Conservation (phyloP, 306 rosid genomes). For the Acacia confusa region DNA sequence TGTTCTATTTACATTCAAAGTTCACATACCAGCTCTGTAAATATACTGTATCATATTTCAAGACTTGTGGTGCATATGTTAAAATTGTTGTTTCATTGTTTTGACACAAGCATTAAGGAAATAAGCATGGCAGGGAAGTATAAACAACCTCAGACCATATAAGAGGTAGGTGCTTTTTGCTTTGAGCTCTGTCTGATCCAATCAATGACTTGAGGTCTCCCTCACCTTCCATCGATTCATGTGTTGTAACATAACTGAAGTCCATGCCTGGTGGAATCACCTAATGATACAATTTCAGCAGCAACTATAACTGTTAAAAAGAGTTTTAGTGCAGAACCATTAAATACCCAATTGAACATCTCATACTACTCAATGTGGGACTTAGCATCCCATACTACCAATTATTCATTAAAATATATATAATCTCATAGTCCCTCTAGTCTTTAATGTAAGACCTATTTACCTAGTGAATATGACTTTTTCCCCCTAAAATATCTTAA, state of each 20-base stretch:
- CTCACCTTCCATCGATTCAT: slow-evolving; percentile 59
- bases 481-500: too few species aligned
- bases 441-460: too few species aligned
- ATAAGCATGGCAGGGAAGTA: slow-evolving; percentile 22
- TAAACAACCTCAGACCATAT: slow-evolving; percentile 76
- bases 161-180: slow-evolving; percentile 63
- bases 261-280: slow-evolving; percentile 90
- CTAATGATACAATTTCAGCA: slow-evolving; percentile 32
- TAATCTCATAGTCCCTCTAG: too few species aligned
- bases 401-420: too few species aligned
- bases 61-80: neutral
- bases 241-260: slow-evolving; percentile 67
- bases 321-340: neutral
- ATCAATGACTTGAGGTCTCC: slow-evolving; percentile 74
- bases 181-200: slow-evolving; percentile 62
- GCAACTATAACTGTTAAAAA: neutral
- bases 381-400: too few species aligned
- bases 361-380: too few species aligned
- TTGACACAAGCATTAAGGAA: slow-evolving; percentile 3
- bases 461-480: too few species aligned
- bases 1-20: neutral
- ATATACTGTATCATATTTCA: neutral
- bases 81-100: neutral
- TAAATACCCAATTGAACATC: too few species aligned
- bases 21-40: neutral